A percentile compares a stretch with the other conserved stretches of the same genome.
Evolutionary conservation across 306 rosid genomes (phyloP).

Genomic region (Citrullus amarus): DNA sequence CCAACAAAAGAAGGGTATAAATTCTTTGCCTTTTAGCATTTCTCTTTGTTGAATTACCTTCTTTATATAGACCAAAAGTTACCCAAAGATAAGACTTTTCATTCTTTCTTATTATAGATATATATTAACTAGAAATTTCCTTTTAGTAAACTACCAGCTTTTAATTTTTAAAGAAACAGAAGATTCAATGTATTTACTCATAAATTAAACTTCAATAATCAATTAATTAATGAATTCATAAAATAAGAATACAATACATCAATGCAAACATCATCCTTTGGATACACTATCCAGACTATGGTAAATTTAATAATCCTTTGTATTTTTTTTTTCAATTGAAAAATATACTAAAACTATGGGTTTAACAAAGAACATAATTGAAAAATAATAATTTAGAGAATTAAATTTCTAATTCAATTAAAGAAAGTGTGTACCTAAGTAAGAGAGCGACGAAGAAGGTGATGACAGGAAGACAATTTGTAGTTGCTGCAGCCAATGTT

Average conservation of each 20-base stretch:
- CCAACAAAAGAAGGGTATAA: background rate
- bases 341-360: too few species aligned
- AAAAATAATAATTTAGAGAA: background rate
- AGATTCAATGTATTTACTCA: background rate
- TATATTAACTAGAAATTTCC: background rate
- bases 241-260: too few species aligned
- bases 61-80: background rate
- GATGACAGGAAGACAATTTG: conserved; percentile 67
- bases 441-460: conserved; percentile 69
- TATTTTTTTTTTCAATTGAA: too few species aligned
- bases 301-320: too few species aligned
- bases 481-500: conserved; percentile 64
- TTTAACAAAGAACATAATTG: too few species aligned
- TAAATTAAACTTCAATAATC: background rate
- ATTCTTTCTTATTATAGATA: background rate
- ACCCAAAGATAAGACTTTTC: background rate
- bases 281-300: too few species aligned
- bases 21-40: background rate
- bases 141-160: background rate
- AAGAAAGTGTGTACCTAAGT: conserved; percentile 27
- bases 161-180: background rate
- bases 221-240: too few species aligned
- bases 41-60: background rate
- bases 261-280: too few species aligned
- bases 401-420: background rate